These are phyloP conservation scores for Fusarium virguliforme DNA, from an alignment of 2,329 filamentous ascomycete species.

Conservation along the genomic window DNA sequence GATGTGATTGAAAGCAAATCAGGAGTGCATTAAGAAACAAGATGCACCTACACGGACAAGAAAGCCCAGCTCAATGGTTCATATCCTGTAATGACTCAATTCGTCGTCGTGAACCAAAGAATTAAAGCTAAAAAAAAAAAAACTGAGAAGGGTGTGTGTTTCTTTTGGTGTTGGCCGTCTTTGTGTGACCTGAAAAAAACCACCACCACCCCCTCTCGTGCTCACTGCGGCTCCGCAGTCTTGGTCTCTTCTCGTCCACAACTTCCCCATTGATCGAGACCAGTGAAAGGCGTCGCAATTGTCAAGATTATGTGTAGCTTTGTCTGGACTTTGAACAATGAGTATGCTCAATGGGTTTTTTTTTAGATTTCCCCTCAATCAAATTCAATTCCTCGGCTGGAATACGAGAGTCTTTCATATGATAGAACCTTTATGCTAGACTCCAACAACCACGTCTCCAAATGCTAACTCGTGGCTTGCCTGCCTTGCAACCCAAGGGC, in stretches of 20 bases:
- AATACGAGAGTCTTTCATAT: not conserved
- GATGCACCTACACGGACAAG: not conserved
- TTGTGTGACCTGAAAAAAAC: constrained; percentile 4
- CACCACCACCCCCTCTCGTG: constrained; percentile 11
- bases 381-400: not conserved
- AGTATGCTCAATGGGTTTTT: not conserved
- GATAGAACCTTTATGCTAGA: not conserved
- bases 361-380: not conserved
- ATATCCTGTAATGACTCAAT: not conserved
- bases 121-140: not conserved
- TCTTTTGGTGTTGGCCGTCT: not conserved
- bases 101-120: not conserved
- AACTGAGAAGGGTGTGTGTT: not conserved
- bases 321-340: constrained; percentile 13
- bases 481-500: constrained; percentile 29
- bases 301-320: constrained; percentile 6
- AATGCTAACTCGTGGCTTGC: constrained; percentile 32
- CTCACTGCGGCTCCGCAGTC: constrained; percentile 48
- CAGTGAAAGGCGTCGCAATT: constrained; percentile 17
- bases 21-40: constrained; percentile 1
- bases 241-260: constrained; percentile 31
- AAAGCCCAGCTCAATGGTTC: not conserved
- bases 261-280: constrained; percentile 25
- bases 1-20: not conserved
- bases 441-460: not conserved